Evolutionary conservation across 805 yeast species (phyloP).

Genomic region (Babjeviella inositovora): DNA sequence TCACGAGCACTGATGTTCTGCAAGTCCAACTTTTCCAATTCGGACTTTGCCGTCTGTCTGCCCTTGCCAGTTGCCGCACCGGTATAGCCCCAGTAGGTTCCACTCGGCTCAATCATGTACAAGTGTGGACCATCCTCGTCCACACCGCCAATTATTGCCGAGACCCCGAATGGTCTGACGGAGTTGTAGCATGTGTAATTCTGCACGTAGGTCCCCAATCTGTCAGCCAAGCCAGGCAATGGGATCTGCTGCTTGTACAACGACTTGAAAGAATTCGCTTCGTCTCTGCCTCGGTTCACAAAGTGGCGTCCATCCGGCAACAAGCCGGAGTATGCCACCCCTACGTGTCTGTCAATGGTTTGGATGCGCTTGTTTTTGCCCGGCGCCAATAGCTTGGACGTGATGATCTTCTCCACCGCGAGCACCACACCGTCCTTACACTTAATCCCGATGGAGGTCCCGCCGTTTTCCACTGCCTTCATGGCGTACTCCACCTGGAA

Average conservation of each 20-base stretch:
- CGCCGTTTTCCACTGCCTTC: slow-evolving; percentile 96
- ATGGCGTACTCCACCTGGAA: slow-evolving; percentile 97
- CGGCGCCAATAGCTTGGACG: slow-evolving; percentile 79
- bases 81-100: slow-evolving; percentile 91
- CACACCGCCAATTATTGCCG: slow-evolving; percentile 85
- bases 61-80: slow-evolving; percentile 99
- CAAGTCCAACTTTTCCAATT: slow-evolving; percentile 77
- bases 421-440: slow-evolving; percentile 90
- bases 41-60: slow-evolving; percentile 94
- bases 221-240: slow-evolving; percentile 68
- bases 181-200: slow-evolving; percentile 92
- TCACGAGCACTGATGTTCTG: slow-evolving; percentile 56
- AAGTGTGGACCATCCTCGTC: slow-evolving; percentile 85
- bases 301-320: slow-evolving; percentile 95
- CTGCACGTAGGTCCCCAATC: slow-evolving; percentile 84
- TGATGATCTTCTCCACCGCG: slow-evolving; percentile 88
- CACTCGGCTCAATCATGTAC: slow-evolving; percentile 96
- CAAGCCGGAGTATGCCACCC: slow-evolving; percentile 89
- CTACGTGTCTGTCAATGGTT: slow-evolving; percentile 84
- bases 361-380: slow-evolving; percentile 84
- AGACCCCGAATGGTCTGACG: slow-evolving; percentile 94
- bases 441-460: slow-evolving; percentile 87
- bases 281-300: slow-evolving; percentile 85
- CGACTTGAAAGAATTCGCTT: slow-evolving; percentile 65
- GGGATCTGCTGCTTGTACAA: slow-evolving; percentile 65